phyloP scores from a whole-genome alignment of 129 eudicot genomes.

The Cynara cardunculus region DNA sequence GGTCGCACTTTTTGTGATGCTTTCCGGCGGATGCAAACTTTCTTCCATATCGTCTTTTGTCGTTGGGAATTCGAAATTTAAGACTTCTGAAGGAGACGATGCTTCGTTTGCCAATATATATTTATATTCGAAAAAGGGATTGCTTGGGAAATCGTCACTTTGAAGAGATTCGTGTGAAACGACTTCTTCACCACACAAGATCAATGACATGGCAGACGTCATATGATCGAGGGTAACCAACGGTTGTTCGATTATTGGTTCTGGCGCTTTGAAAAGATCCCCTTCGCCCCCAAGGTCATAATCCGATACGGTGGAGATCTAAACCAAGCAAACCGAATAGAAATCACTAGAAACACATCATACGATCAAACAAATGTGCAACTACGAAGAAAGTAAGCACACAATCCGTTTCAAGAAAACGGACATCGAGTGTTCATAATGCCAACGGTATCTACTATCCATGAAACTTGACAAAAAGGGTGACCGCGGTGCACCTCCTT shows the following conservation, averaged over 20 bases:
- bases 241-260: constrained; percentile 62
- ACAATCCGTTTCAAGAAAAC: background rate
- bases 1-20: constrained; percentile 56
- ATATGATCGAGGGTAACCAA: constrained; percentile 46
- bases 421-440: background rate
- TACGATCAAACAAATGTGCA: background rate
- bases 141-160: constrained; percentile 53
- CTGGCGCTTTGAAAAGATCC: constrained; percentile 80
- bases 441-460: background rate
- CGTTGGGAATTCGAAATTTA: constrained; percentile 35
- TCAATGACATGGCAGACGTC: constrained; percentile 54
- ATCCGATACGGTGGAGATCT: constrained; percentile 50
- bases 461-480: background rate
- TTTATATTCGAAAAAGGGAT: constrained; percentile 50
- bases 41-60: constrained; percentile 35
- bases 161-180: constrained; percentile 48
- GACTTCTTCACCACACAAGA: constrained; percentile 52
- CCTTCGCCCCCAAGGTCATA: constrained; percentile 73
- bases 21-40: constrained; percentile 28
- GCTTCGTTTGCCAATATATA: constrained; percentile 46
- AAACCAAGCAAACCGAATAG: constrained; percentile 25
- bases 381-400: background rate
- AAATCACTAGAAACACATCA: constrained; percentile 2
- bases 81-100: constrained; percentile 33
- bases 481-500: background rate